phyloP scores from a whole-genome alignment of 805 yeast genomes.

The Teunomyces cretensis region DNA sequence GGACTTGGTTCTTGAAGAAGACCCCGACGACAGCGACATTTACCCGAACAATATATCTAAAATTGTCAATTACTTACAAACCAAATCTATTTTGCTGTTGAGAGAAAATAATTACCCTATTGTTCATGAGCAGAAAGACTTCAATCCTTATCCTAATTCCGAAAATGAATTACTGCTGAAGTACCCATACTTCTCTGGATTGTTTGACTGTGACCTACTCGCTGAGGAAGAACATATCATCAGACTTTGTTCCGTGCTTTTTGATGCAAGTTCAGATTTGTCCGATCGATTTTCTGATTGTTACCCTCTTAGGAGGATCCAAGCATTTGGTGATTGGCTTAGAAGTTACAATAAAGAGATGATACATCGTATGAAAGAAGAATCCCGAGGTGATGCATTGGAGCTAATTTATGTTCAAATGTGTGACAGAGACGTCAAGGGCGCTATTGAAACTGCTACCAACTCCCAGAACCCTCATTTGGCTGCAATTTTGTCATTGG shows the following conservation, averaged over 20 bases:
- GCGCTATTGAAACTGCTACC: constrained; percentile 64
- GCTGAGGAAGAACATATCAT: constrained; percentile 38
- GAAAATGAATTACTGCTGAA: constrained; percentile 6
- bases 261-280: constrained; percentile 28
- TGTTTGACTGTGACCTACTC: constrained; percentile 11
- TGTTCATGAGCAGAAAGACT: constrained; percentile 7
- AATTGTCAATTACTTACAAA: constrained; percentile 18
- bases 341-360: constrained; percentile 39
- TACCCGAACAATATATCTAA: constrained; percentile 13
- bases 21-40: constrained; percentile 7
- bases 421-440: constrained; percentile 54
- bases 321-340: constrained; percentile 58
- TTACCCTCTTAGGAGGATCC: constrained; percentile 36
- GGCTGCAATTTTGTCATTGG: constrained; percentile 63
- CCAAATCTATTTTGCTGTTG: constrained; percentile 18
- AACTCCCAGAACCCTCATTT: constrained; percentile 66
- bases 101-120: constrained; percentile 30
- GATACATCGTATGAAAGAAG: constrained; percentile 24
- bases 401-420: constrained; percentile 52
- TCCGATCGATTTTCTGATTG: constrained; percentile 7
- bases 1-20: constrained; percentile 4
- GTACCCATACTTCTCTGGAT: constrained; percentile 16
- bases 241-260: constrained; percentile 62
- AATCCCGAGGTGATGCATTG: constrained; percentile 36
- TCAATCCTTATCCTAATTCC: not conserved